A percentile compares a stretch with the other conserved stretches of the same genome.
These are phyloP conservation scores for Oryza coarctata DNA, from an alignment of 176 grass and related monocot genomes.

Conservation along the genomic window DNA sequence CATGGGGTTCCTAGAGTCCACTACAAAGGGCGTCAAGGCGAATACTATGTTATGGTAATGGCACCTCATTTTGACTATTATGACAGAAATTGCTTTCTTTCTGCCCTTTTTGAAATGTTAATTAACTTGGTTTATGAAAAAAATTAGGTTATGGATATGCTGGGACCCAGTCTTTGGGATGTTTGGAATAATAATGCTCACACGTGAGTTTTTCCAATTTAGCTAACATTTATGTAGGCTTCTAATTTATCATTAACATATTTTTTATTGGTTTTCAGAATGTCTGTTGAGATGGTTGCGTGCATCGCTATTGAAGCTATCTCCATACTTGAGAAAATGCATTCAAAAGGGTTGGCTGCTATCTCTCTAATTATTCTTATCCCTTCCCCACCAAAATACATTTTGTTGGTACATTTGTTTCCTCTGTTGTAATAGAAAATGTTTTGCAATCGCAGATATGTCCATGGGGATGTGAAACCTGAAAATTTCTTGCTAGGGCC, in stretches of 20 bases:
- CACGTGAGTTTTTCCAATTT: conserved; percentile 58
- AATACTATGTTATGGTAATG: conserved; percentile 95
- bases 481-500: conserved; percentile 99
- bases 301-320: conserved; percentile 98
- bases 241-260: conserved; percentile 30
- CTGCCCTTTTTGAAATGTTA: conserved; percentile 17
- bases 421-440: conserved; percentile 14
- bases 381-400: not conserved
- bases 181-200: conserved; percentile 89
- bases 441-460: conserved; percentile 61
- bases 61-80: conserved; percentile 9
- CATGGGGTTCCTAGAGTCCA: conserved; percentile 92
- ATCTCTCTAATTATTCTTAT: conserved; percentile 16
- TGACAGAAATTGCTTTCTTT: conserved; percentile 13
- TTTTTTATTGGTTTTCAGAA: conserved; percentile 50
- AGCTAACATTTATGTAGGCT: conserved; percentile 7
- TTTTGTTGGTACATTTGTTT: conserved; percentile 23
- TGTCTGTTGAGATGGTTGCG: conserved; percentile 97
- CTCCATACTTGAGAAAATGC: conserved; percentile 95
- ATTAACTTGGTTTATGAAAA: conserved; percentile 42
- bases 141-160: conserved; percentile 98
- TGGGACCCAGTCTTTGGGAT: conserved; percentile 96
- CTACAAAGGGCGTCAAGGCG: conserved; percentile 93
- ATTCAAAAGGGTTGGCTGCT: conserved; percentile 86
- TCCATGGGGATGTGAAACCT: conserved; percentile 98